A percentile compares a stretch with the other conserved stretches of the same genome.
These are phyloP conservation scores for Cucurbita argyrosperma DNA, from an alignment of 306 rosid genomes.

Conservation along the genomic window DNA sequence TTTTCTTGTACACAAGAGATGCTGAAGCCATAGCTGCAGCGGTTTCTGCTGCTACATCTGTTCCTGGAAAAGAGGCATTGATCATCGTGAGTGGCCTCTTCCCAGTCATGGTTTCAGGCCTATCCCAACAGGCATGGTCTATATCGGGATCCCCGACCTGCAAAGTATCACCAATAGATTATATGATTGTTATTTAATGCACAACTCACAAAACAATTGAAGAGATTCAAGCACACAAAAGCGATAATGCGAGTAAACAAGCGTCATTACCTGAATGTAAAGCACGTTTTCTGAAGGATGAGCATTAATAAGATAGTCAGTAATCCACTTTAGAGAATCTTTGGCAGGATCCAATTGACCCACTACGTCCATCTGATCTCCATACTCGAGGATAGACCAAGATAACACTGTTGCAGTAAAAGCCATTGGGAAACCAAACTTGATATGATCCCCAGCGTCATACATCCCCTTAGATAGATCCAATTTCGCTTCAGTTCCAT, in stretches of 20 bases:
- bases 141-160: conserved; percentile 77
- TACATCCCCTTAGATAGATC: conserved; percentile 89
- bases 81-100: conserved; percentile 64
- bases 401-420: conserved; percentile 82
- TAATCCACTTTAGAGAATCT: conserved; percentile 80
- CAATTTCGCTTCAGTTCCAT: conserved; percentile 49
- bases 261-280: conserved; percentile 56
- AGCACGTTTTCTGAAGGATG: conserved; percentile 72
- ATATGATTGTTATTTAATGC: neutral
- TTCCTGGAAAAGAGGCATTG: conserved; percentile 59
- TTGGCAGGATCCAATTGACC: conserved; percentile 53
- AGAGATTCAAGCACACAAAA: neutral
- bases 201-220: neutral
- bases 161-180: conserved; percentile 6
- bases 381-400: conserved; percentile 88
- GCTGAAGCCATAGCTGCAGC: conserved; percentile 99
- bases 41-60: conserved; percentile 87
- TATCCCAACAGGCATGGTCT: conserved; percentile 82
- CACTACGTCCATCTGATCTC: conserved; percentile 75
- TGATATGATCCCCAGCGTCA: conserved; percentile 93
- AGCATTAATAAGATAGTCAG: conserved; percentile 75
- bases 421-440: conserved; percentile 94
- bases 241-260: neutral
- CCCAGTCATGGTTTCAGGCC: conserved; percentile 67
- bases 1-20: conserved; percentile 73